A percentile compares a stretch with the other conserved stretches of the same genome.
phyloP scores from a whole-genome alignment of 83 land plant genomes.

The Isoetes engelmannii region DNA sequence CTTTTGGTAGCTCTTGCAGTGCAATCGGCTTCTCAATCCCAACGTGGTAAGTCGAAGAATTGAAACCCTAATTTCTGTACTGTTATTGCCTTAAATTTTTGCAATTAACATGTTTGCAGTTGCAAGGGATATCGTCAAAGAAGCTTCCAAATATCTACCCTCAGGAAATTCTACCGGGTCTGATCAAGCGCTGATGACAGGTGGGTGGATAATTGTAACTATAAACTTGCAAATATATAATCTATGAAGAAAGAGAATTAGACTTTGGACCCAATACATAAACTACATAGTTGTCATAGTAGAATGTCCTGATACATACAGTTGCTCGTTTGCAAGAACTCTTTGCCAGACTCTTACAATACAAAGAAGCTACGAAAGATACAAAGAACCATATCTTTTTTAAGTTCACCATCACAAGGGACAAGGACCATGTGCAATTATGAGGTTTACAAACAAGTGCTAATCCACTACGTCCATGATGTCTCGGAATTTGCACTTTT shows the following conservation, averaged over 20 bases:
- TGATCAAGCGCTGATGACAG: slow-evolving; percentile 87
- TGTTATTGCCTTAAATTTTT: background rate
- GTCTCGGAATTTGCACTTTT: background rate
- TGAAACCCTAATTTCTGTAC: background rate
- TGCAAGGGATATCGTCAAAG: slow-evolving; percentile 45
- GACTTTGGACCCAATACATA: background rate
- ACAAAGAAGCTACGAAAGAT: background rate
- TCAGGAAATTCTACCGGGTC: slow-evolving; percentile 58
- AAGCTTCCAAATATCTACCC: slow-evolving; percentile 47
- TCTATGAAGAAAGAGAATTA: background rate
- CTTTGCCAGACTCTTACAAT: background rate
- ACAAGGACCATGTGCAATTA: background rate
- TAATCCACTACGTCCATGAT: background rate
- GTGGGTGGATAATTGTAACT: slow-evolving; percentile 23
- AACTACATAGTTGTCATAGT: slow-evolving; percentile 6
- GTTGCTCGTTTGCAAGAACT: background rate
- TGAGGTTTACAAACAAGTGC: background rate
- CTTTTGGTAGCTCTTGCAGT: slow-evolving; percentile 61
- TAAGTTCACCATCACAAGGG: background rate
- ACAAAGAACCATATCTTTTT: background rate
- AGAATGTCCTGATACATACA: background rate
- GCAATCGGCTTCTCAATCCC: slow-evolving; percentile 48
- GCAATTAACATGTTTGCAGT: slow-evolving; percentile 26
- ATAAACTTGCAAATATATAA: background rate
- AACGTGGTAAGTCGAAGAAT: slow-evolving; percentile 39